Evolutionary conservation across 306 rosid genomes (phyloP), one percentile per base, ranked within the genome.

Genomic region (Dalbergia cochinchinensis): DNA sequence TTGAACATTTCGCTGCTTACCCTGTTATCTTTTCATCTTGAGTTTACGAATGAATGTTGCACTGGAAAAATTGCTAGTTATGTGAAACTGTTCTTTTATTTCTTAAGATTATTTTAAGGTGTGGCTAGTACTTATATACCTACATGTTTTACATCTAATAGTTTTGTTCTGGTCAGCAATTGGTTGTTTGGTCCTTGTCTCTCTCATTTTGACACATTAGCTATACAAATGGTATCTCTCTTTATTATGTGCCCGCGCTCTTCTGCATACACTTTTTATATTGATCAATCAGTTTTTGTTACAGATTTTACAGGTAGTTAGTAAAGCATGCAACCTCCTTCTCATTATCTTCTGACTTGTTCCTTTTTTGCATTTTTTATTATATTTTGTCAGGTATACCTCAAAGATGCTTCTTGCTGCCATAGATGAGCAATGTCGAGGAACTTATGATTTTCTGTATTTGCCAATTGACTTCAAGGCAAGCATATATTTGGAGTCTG

Each of bases 331-430:
- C 68, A 57, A 12, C 31, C 50, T 80, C 48, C 65, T 54, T 70
- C 37, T 72, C 54, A 22, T 45, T 44, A 47, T 73, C 53, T 47
- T 41, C 63, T 54, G 16, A 15, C 59, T 73, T 76, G 20, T 18
- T 65, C 41, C 54, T 65, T 65, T 57, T 70, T 73, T 70, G 66
- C n/a, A 41, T 73, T 39, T 59, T 78, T 83, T 41, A 50, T 58
- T 78, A 39, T 78, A 39, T 44, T 71, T 70, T 48, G 70, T 20
- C 89, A 92, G 94, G 88, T 92, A 92, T 83, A 92, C 97, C 64
- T 92, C 96, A 67, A 92, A 92, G 89, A 92, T 92, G 96, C 94
- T 92, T 84, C 91, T 92, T 50, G 89, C 89, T 59, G 97, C 95
- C 78, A 91, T 92, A 47, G 97, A 92, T 78, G 97, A 91, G 87